These are phyloP conservation scores for Dillenia suffruticosa DNA, from an alignment of 164 flowering plant species.

Conservation along the genomic window DNA sequence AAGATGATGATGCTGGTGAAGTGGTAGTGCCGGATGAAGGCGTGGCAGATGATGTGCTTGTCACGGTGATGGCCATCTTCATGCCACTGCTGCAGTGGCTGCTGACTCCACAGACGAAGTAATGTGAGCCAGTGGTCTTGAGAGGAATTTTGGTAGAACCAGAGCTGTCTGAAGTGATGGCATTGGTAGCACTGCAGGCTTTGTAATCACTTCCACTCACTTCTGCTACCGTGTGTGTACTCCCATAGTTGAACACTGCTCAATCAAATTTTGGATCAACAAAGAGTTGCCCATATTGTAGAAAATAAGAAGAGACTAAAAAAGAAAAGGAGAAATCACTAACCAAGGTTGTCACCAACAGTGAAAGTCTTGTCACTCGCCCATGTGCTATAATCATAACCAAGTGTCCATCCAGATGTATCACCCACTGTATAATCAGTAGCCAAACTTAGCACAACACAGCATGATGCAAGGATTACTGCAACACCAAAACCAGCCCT, in stretches of 20 bases:
- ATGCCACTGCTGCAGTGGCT: slow-evolving; percentile 48
- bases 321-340: background rate
- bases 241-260: slow-evolving; percentile 40
- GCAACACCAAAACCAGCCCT: slow-evolving; percentile 1
- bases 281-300: background rate
- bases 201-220: slow-evolving; percentile 39
- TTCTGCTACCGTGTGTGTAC: slow-evolving; percentile 43
- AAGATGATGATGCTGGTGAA: slow-evolving; percentile 7
- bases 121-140: slow-evolving; percentile 37
- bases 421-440: slow-evolving; percentile 39
- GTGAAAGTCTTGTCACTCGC: slow-evolving; percentile 26
- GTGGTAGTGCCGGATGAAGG: slow-evolving; percentile 5
- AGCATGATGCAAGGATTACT: slow-evolving; percentile 3
- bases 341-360: slow-evolving; percentile 39
- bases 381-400: slow-evolving; percentile 37
- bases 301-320: too few relatives aligned
- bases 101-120: slow-evolving; percentile 41
- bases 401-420: slow-evolving; percentile 28
- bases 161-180: slow-evolving; percentile 29
- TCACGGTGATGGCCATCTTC: slow-evolving; percentile 45
- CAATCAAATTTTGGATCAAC: background rate
- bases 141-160: slow-evolving; percentile 36
- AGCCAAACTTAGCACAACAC: slow-evolving; percentile 19
- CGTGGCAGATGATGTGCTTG: slow-evolving; percentile 6
- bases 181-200: slow-evolving; percentile 25